Evolutionary conservation across 176 grass and related monocot genomes (phyloP), one percentile per base, ranked within the genome.

Genomic region (Ensete ventricosum): DNA sequence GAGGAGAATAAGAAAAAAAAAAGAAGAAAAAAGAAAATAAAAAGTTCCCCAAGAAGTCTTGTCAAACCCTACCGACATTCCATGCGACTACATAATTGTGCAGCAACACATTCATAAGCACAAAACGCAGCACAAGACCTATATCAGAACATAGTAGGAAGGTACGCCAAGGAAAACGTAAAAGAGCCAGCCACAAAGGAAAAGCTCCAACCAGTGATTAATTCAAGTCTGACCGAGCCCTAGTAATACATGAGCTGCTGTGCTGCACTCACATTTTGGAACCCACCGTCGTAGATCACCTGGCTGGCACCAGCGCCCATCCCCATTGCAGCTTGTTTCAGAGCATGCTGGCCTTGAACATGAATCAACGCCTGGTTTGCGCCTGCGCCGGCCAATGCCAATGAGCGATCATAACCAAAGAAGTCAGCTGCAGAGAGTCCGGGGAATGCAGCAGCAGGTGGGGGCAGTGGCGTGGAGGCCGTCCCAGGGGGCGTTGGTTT

Each of bases 191-290:
- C 14, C 29, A 29, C 29, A 29, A 60, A 16, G 20, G 20, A 62
- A 19, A 62, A 62, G 20, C 14, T 14, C 17, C 20, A 4, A 14
- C 57, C 14, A 21, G 57, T 19, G 14, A n/a, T 17, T 62, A 8
- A 62, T 62, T 7, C 20, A 7, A 6, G 20, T 14, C 13, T 7
- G 13, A 19, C 20, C 9, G 17, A 9, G 14, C 57, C 11, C 84
- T 91, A 97, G 81, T 84, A 93, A 76, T 92, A 96, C 92, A 96
- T 96, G 59, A 89, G 84, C 81, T 96, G 92, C 77, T 96, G 89
- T 22, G 78, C 69, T 1, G 83, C 81, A 2, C 76, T 87, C 34
- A 77, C 54, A 22, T 87, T 84, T 77, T 85, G 93, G 87, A 73
- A 93, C 10, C 90, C 80, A 1, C 90, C 84, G 1, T 97, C 90